These are phyloP conservation scores for Cetradonia linearis DNA, from an alignment of 495 filamentous ascomycete genomes.

Conservation along the genomic window DNA sequence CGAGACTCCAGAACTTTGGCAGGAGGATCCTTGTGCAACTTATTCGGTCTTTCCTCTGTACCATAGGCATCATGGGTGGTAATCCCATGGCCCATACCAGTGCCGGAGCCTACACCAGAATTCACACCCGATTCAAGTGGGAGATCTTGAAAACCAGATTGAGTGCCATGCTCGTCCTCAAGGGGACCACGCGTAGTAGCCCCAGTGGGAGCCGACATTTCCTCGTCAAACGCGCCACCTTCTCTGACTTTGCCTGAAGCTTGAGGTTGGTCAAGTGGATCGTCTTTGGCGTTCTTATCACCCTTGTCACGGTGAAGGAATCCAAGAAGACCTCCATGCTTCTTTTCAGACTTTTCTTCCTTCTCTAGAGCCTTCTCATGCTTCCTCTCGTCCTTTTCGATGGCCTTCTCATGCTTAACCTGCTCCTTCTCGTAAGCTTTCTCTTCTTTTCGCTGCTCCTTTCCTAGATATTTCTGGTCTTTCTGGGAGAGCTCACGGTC, in stretches of 20 bases:
- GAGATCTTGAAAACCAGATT: constrained; percentile 11
- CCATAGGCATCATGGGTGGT: constrained; percentile 23
- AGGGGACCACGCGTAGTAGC: constrained; percentile 4
- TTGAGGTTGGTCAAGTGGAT: constrained; percentile 15
- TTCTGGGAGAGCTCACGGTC: constrained; percentile 21
- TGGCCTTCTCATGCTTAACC: constrained; percentile 22
- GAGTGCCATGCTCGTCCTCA: constrained; percentile 9
- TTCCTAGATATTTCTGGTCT: constrained; percentile 17
- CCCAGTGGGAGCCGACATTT: constrained; percentile 16
- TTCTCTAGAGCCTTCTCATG: constrained; percentile 21
- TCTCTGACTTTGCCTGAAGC: constrained; percentile 3
- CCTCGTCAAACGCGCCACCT: constrained; percentile 8
- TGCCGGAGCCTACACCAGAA: not conserved
- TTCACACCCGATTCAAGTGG: not conserved
- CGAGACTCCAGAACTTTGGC: constrained; percentile 18
- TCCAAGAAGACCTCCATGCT: constrained; percentile 23
- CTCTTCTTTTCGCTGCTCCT: constrained; percentile 20
- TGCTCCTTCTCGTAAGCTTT: constrained; percentile 22
- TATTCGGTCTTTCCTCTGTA: constrained; percentile 19
- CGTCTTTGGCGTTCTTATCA: constrained; percentile 23
- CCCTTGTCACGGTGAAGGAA: constrained; percentile 23
- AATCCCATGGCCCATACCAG: constrained; percentile 13
- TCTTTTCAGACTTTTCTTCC: constrained; percentile 21
- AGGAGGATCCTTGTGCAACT: constrained; percentile 20
- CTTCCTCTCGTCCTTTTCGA: constrained; percentile 19